Evolutionary conservation across 2,329 filamentous ascomycete species (phyloP).

Genomic region (Gaeumannomyces sp.): DNA sequence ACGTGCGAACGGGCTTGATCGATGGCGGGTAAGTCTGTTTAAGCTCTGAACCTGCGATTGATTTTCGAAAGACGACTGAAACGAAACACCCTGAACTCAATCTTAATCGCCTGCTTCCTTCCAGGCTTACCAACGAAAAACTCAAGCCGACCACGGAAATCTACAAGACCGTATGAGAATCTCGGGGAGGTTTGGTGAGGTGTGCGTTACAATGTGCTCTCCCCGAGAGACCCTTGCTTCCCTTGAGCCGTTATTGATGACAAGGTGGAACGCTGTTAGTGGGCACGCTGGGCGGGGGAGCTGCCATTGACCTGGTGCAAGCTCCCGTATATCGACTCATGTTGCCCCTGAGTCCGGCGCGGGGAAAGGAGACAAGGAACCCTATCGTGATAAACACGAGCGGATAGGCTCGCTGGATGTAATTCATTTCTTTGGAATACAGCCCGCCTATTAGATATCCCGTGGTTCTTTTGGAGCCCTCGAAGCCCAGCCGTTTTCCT

Average conservation of each 20-base stretch:
- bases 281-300: no score
- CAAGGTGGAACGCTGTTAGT: neutral
- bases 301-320: no score
- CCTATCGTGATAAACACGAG: neutral
- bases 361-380: neutral
- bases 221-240: neutral
- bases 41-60: neutral
- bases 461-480: neutral
- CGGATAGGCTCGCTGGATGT: no score
- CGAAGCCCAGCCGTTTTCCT: neutral
- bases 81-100: neutral
- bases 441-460: neutral
- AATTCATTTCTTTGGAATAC: neutral
- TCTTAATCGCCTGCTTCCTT: no score
- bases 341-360: neutral
- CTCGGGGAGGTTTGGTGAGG: neutral
- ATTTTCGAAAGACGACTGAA: neutral
- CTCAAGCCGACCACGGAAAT: neutral
- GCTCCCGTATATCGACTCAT: neutral
- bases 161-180: neutral
- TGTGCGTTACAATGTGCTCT: neutral
- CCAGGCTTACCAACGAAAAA: neutral
- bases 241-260: no score
- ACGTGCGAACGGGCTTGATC: conserved; percentile 17
- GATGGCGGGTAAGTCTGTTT: conserved; percentile 14